Evolutionary conservation across 257 asterid genomes (phyloP).

Genomic region (Solanum acaule): DNA sequence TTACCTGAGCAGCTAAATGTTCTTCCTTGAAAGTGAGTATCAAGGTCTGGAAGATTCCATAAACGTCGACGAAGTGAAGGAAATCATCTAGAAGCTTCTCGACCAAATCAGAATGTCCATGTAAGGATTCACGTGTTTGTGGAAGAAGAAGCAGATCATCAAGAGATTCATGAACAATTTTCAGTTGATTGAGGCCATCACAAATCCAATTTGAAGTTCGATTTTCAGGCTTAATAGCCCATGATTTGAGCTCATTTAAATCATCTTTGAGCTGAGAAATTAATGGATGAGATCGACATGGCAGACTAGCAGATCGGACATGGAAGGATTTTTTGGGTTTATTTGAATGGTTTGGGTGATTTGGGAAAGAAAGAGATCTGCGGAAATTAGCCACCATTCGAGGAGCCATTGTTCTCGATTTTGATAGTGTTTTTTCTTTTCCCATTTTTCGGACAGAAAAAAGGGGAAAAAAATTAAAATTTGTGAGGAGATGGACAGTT

Average conservation of each 20-base stretch:
- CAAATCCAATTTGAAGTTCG: constrained; percentile 47
- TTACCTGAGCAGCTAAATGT: constrained; percentile 37
- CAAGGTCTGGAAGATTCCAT: constrained; percentile 60
- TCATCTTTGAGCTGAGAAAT: constrained; percentile 55
- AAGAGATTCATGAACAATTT: constrained; percentile 55
- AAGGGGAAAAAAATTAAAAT: not conserved
- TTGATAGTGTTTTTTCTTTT: not conserved
- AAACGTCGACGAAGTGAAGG: constrained; percentile 57
- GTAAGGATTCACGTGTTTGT: constrained; percentile 54
- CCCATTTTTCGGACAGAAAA: not conserved
- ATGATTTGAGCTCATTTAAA: constrained; percentile 30
- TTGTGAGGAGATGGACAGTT: not conserved
- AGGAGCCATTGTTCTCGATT: constrained; percentile 26
- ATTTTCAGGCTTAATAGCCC: constrained; percentile 20
- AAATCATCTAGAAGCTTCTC: constrained; percentile 74
- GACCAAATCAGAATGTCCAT: constrained; percentile 16
- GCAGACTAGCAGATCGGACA: constrained; percentile 74
- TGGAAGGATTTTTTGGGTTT: constrained; percentile 41
- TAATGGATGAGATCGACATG: constrained; percentile 66
- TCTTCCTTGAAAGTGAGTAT: constrained; percentile 50
- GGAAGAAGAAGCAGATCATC: constrained; percentile 84
- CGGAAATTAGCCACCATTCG: constrained; percentile 72
- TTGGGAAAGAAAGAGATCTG: constrained; percentile 72
- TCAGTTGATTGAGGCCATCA: constrained; percentile 45
- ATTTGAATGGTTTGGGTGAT: constrained; percentile 24